These are phyloP conservation scores for Arabidopsis arenosa DNA, from an alignment of 345 rosid species.

Conservation along the genomic window DNA sequence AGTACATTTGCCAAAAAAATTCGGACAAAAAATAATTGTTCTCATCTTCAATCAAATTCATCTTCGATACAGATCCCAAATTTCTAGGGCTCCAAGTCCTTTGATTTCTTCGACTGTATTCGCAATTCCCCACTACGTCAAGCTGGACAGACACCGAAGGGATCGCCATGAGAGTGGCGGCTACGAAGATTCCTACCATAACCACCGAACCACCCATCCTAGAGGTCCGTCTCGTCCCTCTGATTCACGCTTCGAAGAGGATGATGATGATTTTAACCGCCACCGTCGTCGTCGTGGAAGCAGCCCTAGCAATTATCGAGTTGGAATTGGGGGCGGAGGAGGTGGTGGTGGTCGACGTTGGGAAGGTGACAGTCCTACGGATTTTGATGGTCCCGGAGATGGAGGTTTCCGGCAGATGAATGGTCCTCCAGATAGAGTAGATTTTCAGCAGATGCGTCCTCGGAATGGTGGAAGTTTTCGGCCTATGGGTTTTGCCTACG, in stretches of 20 bases:
- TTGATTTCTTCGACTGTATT: slow-evolving; percentile 19
- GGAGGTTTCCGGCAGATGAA: slow-evolving; percentile 50
- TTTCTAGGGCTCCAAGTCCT: slow-evolving; percentile 46
- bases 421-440: slow-evolving; percentile 43
- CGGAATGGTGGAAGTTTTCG: slow-evolving; percentile 45
- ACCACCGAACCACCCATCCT: slow-evolving; percentile 43
- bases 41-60: slow-evolving; percentile 9
- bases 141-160: slow-evolving; percentile 82
- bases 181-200: slow-evolving; percentile 52
- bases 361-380: slow-evolving; percentile 65
- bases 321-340: slow-evolving; percentile 46
- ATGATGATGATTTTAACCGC: slow-evolving; percentile 51
- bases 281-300: slow-evolving; percentile 59
- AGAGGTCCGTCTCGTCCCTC: slow-evolving; percentile 61
- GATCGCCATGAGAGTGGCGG: slow-evolving; percentile 60
- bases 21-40: background rate
- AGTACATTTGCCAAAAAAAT: too few relatives aligned
- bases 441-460: slow-evolving; percentile 50
- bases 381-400: slow-evolving; percentile 43
- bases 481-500: slow-evolving; percentile 18
- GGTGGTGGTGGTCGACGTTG: slow-evolving; percentile 48
- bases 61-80: slow-evolving; percentile 22
- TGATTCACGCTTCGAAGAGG: slow-evolving; percentile 48
- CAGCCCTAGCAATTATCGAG: slow-evolving; percentile 66
- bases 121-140: slow-evolving; percentile 21